Evolutionary conservation across 2,329 filamentous ascomycete genomes (phyloP), one percentile per base, ranked within the genome.

Genomic region (Immersiporthe knoxdaviesiana): DNA sequence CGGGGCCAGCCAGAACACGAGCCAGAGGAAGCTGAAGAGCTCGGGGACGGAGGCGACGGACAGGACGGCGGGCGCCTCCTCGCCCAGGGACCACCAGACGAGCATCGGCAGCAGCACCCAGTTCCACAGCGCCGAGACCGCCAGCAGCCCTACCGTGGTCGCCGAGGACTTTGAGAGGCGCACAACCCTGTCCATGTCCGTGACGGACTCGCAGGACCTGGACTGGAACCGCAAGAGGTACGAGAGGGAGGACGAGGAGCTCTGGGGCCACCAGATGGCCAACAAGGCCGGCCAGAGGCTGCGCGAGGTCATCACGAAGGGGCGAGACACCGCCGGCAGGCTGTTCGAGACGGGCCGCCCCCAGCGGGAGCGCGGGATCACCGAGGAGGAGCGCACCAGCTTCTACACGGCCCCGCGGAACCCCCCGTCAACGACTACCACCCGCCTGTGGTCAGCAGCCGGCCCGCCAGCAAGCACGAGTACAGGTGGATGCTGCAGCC

Each of bases 401-500:
- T 91, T 91, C 75, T 91, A 91, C 77, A 83, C 84, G 64, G 81
- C 87, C 7, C 83, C 84, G 50, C 82, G 80, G 69, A 90, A 90
- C 75, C 93, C 91, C 92, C 92, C 4, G 89, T 97, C 74, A 96
- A 97, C 80, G 92, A 97, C 71, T 87, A 94, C 69, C 92, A 97
- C 77, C 92, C 93, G 6, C 93, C 93, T 2, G 90, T 97, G 65
- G 92, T 96, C 71, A 93, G 88, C 78, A 92, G 89, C 79, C 91
- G 88, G 68, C 91, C 90, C 18, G 85, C 84, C 50, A 89, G 87
- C 77, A 88, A 83, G 76, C 88, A 89, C 67, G 93, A 92, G 70
- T 91, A 92, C 67, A 87, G 86, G 76, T 97, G 94, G 94, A 97
- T 97, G 94, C 83, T 97, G 65, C 93, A 97, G 76, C 94, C 94